Evolutionary conservation across 179 eudicot genomes (phyloP).

Genomic region (Gypsophila paniculata): DNA sequence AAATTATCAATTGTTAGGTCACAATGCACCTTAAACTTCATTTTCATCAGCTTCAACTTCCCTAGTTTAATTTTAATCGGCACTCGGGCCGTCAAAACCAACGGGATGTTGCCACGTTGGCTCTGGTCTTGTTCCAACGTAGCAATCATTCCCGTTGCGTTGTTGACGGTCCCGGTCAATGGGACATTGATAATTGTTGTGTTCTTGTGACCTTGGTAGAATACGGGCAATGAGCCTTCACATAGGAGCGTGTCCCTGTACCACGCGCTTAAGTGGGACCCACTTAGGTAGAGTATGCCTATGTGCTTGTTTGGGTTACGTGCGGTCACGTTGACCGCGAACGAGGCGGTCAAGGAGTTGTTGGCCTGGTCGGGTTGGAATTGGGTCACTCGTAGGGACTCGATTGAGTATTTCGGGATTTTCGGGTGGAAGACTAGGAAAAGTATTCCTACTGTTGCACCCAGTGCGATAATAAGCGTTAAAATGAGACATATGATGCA

Average conservation of each 20-base stretch:
- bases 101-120: conserved; percentile 53
- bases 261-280: conserved; percentile 53
- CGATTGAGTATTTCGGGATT: conserved; percentile 67
- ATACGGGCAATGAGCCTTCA: conserved; percentile 58
- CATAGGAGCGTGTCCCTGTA: conserved; percentile 52
- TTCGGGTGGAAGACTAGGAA: conserved; percentile 66
- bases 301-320: conserved; percentile 69
- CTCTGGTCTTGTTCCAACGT: conserved; percentile 37
- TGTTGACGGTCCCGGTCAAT: conserved; percentile 34
- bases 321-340: conserved; percentile 66
- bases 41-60: conserved; percentile 56
- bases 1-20: conserved; percentile 51
- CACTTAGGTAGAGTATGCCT: conserved; percentile 61
- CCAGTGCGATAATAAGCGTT: conserved; percentile 39
- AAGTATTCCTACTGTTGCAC: conserved; percentile 45
- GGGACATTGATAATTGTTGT: conserved; percentile 21
- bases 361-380: conserved; percentile 33
- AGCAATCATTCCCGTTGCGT: conserved; percentile 41
- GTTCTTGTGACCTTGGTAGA: conserved; percentile 81
- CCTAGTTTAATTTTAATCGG: conserved; percentile 73
- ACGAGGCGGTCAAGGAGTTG: conserved; percentile 48
- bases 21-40: conserved; percentile 67
- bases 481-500: conserved; percentile 45
- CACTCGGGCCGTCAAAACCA: conserved; percentile 49
- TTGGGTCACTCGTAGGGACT: conserved; percentile 46